Evolutionary conservation across 169 alveolate species (phyloP), one percentile per base, ranked within the genome.

Genomic region (Prorocentrum cordatum): DNA sequence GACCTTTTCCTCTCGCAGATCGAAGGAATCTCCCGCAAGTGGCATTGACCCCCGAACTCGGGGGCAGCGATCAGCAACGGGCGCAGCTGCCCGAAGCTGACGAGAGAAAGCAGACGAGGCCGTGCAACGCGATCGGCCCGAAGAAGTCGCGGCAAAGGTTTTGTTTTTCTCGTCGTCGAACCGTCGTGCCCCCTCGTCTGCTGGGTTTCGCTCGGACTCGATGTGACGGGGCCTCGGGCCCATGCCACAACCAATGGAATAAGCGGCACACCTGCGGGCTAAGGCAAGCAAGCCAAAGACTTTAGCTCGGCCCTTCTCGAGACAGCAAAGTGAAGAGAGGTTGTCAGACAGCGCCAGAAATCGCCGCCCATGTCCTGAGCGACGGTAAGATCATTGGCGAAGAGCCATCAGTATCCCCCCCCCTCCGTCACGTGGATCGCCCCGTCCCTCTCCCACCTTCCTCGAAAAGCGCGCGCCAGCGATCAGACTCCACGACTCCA

Each of bases 371-470:
- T 70, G 83, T 0, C 31, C 12, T 1, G 5, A 18, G 3, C 1
- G 4, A 3, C 24, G 12, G 20, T 20, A 2, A 1, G n/a, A 26
- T 27, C 29, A 61, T 1, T 64, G 62, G 0, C 83, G 26, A 0
- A 70, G 42, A 2, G 62, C 7, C 83, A 70, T 70, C 66, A 70
- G 16, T 0, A 64, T 64, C 38, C 38, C 83, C n/a, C 27, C 16
- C 66, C 83, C 14, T 70, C 83, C 26, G 38, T 70, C 83, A 70
- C 42, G 26, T 70, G 83, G 14, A 70, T 70, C 18, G 83, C 39
- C 29, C 42, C 83, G 26, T 27, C 4, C 6, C 27, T 39, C 2
- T 27, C 42, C 83, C 83, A 70, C 29, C 5, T 10, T 6, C n/a
- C 64, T 70, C 36, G 24, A 70, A 3, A 1, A 70, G 31, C 0